Percentiles rank a stretch among this genome's conserved stretches.
Conservation (phyloP, 2,329 filamentous ascomycete genomes). For the Emydomyces testavorans region DNA sequence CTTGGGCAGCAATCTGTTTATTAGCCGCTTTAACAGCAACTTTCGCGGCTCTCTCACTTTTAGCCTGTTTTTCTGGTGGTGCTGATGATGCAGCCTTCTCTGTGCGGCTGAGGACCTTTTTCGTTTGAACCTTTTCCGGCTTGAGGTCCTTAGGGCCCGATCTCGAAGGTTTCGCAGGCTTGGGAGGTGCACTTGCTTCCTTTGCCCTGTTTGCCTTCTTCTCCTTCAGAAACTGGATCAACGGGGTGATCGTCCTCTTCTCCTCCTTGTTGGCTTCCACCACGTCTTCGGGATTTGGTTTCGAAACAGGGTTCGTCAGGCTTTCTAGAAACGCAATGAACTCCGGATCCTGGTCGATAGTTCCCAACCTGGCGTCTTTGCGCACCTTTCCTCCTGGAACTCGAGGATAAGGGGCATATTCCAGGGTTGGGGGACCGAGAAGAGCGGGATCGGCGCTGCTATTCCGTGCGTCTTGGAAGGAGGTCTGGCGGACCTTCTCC, state of each 20-base stretch:
- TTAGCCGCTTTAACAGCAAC: slow-evolving; percentile 50
- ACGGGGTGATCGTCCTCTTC: slow-evolving; percentile 66
- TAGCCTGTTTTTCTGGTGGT: slow-evolving; percentile 23
- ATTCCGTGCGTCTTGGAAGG: slow-evolving; percentile 73
- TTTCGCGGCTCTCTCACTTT: slow-evolving; percentile 47
- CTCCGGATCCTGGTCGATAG: slow-evolving; percentile 91
- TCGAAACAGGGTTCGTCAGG: slow-evolving; percentile 62
- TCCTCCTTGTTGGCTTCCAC: slow-evolving; percentile 42
- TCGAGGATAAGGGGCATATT: slow-evolving; percentile 75
- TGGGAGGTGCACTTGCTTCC: slow-evolving; percentile 29
- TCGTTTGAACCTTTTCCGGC: slow-evolving; percentile 31
- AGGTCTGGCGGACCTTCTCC: slow-evolving; percentile 54
- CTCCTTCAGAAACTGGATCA: slow-evolving; percentile 81
- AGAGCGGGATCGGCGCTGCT: slow-evolving; percentile 61
- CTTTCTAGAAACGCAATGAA: slow-evolving; percentile 88
- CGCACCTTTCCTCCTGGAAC: slow-evolving; percentile 63
- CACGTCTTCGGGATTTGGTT: slow-evolving; percentile 41
- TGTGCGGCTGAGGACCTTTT: slow-evolving; percentile 32
- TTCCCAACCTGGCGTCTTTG: slow-evolving; percentile 75
- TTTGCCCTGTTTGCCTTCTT: slow-evolving; percentile 68
- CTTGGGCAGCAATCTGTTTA: slow-evolving; percentile 23
- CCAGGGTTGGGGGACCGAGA: slow-evolving; percentile 65
- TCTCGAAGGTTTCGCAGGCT: slow-evolving; percentile 33
- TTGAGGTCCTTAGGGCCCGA: slow-evolving; percentile 32
- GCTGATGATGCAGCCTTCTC: slow-evolving; percentile 26